phyloP scores from a whole-genome alignment of 106 monocot genomes.

The Dioscorea zingiberensis region DNA sequence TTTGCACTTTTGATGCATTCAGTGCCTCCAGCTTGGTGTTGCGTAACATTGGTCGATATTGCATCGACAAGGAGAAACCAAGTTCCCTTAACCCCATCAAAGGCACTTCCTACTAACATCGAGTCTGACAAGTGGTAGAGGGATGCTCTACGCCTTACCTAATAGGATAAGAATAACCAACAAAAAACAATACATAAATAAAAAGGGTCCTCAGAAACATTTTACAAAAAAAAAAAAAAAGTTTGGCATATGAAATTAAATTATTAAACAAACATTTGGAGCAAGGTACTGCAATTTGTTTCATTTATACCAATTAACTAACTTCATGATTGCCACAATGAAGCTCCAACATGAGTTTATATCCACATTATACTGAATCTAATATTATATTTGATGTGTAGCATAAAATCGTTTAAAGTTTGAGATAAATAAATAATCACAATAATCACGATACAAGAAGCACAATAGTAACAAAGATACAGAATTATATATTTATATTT shows the following conservation, averaged over 20 bases:
- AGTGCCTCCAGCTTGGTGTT: not conserved
- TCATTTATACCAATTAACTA: not conserved
- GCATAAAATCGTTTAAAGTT: too few species aligned
- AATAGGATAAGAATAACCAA: not conserved
- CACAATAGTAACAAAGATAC: not conserved
- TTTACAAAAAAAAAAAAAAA: too few species aligned
- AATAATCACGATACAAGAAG: not conserved
- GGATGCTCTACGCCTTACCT: constrained; percentile 27
- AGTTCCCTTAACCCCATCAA: constrained; percentile 22
- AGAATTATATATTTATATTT: too few species aligned
- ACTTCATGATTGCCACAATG: too few species aligned
- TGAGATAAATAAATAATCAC: too few species aligned
- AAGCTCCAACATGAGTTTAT: too few species aligned
- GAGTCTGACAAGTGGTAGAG: constrained; percentile 45
- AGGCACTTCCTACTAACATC: constrained; percentile 31
- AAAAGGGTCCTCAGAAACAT: too few species aligned
- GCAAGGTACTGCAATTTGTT: not conserved
- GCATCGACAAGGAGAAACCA: constrained; percentile 45
- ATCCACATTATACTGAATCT: too few species aligned
- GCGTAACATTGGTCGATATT: not conserved
- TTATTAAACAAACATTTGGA: not conserved
- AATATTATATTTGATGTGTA: too few species aligned
- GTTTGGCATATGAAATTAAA: not conserved
- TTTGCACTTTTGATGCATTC: not conserved
- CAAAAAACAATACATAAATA: not conserved